Evolutionary conservation across 805 yeast genomes (phyloP).

Genomic region (Saitoella complicata): DNA sequence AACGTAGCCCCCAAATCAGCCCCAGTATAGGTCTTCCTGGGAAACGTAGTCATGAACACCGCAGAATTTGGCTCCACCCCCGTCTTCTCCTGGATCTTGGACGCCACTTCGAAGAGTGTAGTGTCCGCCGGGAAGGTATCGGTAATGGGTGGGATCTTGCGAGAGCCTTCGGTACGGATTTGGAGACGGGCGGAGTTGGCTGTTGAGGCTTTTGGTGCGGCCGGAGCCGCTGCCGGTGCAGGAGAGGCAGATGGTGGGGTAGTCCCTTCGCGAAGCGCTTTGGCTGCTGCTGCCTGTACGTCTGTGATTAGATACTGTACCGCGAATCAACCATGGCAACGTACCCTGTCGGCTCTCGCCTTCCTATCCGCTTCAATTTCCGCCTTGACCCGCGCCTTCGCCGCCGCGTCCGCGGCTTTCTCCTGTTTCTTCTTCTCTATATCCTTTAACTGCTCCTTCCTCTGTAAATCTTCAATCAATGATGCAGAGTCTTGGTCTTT

Average conservation of each 20-base stretch:
- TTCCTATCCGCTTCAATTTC: conserved; percentile 23
- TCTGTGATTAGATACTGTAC: no score
- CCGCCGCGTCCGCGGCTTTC: conserved; percentile 18
- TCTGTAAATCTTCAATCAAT: conserved; percentile 18
- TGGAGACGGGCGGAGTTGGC: conserved; percentile 10
- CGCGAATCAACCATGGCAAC: not conserved
- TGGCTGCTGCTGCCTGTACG: not conserved
- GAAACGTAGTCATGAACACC: conserved; percentile 19
- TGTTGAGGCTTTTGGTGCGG: conserved; percentile 9
- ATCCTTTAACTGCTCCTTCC: conserved; percentile 18
- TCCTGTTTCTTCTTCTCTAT: conserved; percentile 19
- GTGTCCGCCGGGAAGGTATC: conserved; percentile 16
- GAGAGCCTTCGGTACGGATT: conserved; percentile 14
- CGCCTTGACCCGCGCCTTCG: conserved; percentile 19
- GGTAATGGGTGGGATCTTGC: conserved; percentile 13
- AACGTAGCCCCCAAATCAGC: conserved; percentile 16
- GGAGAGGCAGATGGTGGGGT: conserved; percentile 4
- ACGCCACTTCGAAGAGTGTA: conserved; percentile 18
- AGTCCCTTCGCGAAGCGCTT: not conserved
- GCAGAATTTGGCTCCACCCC: conserved; percentile 13
- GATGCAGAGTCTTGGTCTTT: conserved; percentile 17
- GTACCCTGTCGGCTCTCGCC: conserved; percentile 15
- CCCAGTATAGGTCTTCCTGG: conserved; percentile 14
- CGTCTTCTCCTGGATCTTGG: conserved; percentile 13
- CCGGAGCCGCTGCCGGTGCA: conserved; percentile 7